Conservation (phyloP, 371 early-diverging fungal genomes). For the Saksenaea oblongispora region DNA sequence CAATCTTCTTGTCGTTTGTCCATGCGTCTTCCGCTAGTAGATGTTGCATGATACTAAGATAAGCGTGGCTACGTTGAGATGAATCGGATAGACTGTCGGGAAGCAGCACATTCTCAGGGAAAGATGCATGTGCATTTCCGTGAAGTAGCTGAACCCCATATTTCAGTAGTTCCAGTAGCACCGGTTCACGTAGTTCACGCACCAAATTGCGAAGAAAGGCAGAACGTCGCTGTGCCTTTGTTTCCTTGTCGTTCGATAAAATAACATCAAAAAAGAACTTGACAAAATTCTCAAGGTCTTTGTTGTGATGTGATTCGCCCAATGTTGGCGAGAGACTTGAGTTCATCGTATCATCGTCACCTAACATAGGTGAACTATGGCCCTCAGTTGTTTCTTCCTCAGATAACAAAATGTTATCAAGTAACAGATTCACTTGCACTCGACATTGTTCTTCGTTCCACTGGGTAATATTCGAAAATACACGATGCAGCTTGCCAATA, state of each 20-base stretch:
- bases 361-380: constrained; percentile 5
- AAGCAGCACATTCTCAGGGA: constrained; percentile 52
- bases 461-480: constrained; percentile 55
- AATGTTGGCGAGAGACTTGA: constrained; percentile 12
- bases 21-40: constrained; percentile 54
- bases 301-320: constrained; percentile 15
- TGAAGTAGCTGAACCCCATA: constrained; percentile 42
- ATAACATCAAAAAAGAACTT: constrained; percentile 57
- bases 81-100: constrained; percentile 21
- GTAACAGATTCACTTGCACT: constrained; percentile 57
- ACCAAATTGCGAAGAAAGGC: constrained; percentile 43
- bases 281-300: constrained; percentile 53
- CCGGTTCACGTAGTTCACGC: constrained; percentile 42
- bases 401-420: constrained; percentile 54
- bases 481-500: constrained; percentile 46
- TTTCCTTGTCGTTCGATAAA: constrained; percentile 38
- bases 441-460: constrained; percentile 67
- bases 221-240: constrained; percentile 37
- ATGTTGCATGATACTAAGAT: constrained; percentile 56
- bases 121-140: constrained; percentile 24
- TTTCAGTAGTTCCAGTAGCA: constrained; percentile 34
- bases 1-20: constrained; percentile 49
- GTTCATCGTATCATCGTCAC: constrained; percentile 14
- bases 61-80: constrained; percentile 49
- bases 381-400: constrained; percentile 25